These are phyloP conservation scores for Rhodotorula graminis DNA, from an alignment of 768 basidiomycete genomes.

Conservation along the genomic window DNA sequence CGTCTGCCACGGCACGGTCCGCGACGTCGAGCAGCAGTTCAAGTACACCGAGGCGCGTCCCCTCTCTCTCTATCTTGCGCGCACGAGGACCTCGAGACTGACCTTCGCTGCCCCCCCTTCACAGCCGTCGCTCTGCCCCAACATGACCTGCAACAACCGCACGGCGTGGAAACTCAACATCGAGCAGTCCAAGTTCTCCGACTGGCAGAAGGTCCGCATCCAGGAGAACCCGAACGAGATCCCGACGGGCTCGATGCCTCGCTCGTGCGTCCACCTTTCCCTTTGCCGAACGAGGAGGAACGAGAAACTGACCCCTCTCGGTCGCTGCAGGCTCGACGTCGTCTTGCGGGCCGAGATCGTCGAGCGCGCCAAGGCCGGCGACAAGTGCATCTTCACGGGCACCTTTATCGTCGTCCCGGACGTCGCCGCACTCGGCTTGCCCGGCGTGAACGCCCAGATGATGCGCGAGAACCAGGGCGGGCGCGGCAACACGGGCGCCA, in stretches of 20 bases:
- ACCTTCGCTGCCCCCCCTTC: background rate
- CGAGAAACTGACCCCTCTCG: background rate
- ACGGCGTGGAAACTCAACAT: conserved; percentile 88
- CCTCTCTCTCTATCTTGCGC: background rate
- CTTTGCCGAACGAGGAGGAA: background rate
- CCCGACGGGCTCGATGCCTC: conserved; percentile 96
- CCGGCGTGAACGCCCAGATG: conserved; percentile 88
- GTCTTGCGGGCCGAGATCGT: conserved; percentile 92
- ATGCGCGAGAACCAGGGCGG: conserved; percentile 73
- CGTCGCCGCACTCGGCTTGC: conserved; percentile 88
- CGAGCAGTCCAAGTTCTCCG: conserved; percentile 91
- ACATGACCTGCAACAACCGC: conserved; percentile 87
- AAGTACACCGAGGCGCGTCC: conserved; percentile 86
- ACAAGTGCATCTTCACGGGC: conserved; percentile 96
- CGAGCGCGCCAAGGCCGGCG: conserved; percentile 97
- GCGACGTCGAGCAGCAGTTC: conserved; percentile 97
- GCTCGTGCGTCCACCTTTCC: conserved; percentile 49
- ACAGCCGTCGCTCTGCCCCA: conserved; percentile 88
- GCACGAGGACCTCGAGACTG: background rate
- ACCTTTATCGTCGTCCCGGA: conserved; percentile 98
- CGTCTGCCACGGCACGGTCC: conserved; percentile 74
- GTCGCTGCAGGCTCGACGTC: conserved; percentile 70
- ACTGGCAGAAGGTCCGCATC: conserved; percentile 99
- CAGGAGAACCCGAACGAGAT: conserved; percentile 99
- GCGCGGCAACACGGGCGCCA: conserved; percentile 60